Evolutionary conservation across 2,329 filamentous ascomycete species (phyloP).

Genomic region (Whalleya microplaca): DNA sequence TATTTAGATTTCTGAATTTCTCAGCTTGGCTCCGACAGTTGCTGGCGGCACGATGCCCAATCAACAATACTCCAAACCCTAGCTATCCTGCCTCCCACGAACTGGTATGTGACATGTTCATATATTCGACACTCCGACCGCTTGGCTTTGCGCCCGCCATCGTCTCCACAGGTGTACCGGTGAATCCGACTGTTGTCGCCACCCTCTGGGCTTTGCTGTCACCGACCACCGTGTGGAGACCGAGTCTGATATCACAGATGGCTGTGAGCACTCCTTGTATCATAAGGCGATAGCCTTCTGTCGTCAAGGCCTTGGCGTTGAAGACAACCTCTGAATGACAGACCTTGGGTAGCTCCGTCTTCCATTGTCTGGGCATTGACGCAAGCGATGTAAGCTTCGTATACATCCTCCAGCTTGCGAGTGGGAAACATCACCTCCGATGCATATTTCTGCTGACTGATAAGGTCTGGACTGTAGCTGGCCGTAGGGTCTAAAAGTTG

Average conservation of each 20-base stretch:
- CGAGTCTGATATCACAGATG: slow-evolving; percentile 34
- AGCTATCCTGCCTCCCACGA: slow-evolving; percentile 38
- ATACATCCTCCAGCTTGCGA: slow-evolving; percentile 26
- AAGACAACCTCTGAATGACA: slow-evolving; percentile 35
- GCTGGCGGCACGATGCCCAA: slow-evolving; percentile 29
- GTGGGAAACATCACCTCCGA: slow-evolving; percentile 10
- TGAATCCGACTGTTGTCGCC: slow-evolving; percentile 37
- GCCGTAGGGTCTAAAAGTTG: slow-evolving; percentile 14
- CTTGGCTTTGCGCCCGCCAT: slow-evolving; percentile 36
- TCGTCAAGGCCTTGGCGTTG: slow-evolving; percentile 33
- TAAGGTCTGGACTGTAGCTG: slow-evolving; percentile 15
- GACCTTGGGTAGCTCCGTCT: slow-evolving; percentile 29
- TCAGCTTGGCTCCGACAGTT: slow-evolving; percentile 16
- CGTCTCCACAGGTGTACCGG: slow-evolving; percentile 33
- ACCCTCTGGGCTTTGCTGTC: slow-evolving; percentile 38
- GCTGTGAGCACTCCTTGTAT: slow-evolving; percentile 35
- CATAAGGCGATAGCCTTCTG: slow-evolving; percentile 34
- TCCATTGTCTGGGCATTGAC: slow-evolving; percentile 38
- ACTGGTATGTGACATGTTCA: slow-evolving; percentile 42
- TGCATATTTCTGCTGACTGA: slow-evolving; percentile 10
- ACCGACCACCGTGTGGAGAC: slow-evolving; percentile 34
- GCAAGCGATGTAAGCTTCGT: slow-evolving; percentile 37
- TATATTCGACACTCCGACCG: slow-evolving; percentile 32
- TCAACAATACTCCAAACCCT: slow-evolving; percentile 42
- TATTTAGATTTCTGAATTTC: no score